These are phyloP conservation scores for Lachnellula occidentalis DNA, from an alignment of 2,329 filamentous ascomycete species.

Conservation along the genomic window DNA sequence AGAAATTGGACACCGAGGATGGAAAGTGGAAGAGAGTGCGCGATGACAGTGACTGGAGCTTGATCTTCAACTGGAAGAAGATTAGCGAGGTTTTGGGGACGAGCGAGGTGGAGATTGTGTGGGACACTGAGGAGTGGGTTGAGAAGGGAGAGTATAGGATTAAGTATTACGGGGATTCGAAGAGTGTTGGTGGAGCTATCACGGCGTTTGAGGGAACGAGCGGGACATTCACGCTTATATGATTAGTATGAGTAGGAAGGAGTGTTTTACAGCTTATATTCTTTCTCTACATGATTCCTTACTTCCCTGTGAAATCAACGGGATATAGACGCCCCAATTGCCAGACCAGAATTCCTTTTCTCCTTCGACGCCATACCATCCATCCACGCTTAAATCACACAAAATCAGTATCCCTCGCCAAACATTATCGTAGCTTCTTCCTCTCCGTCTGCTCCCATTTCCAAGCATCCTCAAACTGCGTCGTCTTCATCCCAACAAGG, in stretches of 20 bases:
- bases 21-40: constrained; percentile 60
- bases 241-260: neutral
- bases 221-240: constrained; percentile 40
- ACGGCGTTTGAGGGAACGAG: constrained; percentile 65
- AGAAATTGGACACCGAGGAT: constrained; percentile 46
- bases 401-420: neutral
- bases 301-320: neutral
- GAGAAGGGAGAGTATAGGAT: constrained; percentile 67
- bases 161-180: constrained; percentile 80
- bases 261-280: neutral
- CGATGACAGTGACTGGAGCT: constrained; percentile 75
- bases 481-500: constrained; percentile 42
- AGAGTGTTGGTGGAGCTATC: constrained; percentile 57
- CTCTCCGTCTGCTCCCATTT: constrained; percentile 29
- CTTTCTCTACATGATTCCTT: neutral
- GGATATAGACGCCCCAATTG: neutral
- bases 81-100: constrained; percentile 64
- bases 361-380: neutral
- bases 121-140: constrained; percentile 65
- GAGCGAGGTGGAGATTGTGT: constrained; percentile 73
- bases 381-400: neutral
- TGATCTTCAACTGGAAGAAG: constrained; percentile 76
- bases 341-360: neutral
- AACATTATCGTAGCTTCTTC: constrained; percentile 14
- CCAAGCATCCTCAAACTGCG: constrained; percentile 69